Evolutionary conservation across 495 filamentous ascomycete genomes (phyloP).

Genomic region (Trichoderma reesei): DNA sequence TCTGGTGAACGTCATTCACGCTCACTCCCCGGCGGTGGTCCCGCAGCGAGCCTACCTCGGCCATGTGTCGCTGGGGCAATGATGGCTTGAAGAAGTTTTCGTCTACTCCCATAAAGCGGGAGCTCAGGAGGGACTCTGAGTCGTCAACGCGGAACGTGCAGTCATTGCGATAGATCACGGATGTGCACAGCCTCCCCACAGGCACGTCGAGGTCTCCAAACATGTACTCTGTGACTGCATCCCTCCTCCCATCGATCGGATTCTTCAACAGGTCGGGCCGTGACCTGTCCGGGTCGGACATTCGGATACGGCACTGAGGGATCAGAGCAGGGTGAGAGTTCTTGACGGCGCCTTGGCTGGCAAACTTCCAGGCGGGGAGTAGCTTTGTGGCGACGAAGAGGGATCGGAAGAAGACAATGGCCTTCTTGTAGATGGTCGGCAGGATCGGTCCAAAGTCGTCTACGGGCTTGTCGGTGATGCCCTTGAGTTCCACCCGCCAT

Average conservation of each 20-base stretch:
- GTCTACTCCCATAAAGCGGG: slow-evolving; percentile 80
- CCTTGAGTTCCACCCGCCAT: slow-evolving; percentile 74
- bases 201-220: slow-evolving; percentile 79
- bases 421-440: slow-evolving; percentile 91
- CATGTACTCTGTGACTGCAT: slow-evolving; percentile 62
- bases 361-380: slow-evolving; percentile 80
- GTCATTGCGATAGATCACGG: slow-evolving; percentile 74
- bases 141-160: slow-evolving; percentile 89
- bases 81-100: slow-evolving; percentile 79
- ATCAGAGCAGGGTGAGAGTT: slow-evolving; percentile 52
- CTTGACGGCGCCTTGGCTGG: slow-evolving; percentile 58
- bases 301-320: slow-evolving; percentile 69
- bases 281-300: slow-evolving; percentile 40
- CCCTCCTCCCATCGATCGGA: slow-evolving; percentile 56
- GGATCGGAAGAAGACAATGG: slow-evolving; percentile 86
- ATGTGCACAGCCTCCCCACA: slow-evolving; percentile 69
- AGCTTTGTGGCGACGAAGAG: slow-evolving; percentile 78
- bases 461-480: slow-evolving; percentile 11
- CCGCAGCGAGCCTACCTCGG: slow-evolving; percentile 70
- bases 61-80: slow-evolving; percentile 34
- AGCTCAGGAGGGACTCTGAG: slow-evolving; percentile 81
- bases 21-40: slow-evolving; percentile 36
- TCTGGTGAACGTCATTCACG: slow-evolving; percentile 58
- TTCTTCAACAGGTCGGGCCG: slow-evolving; percentile 56
- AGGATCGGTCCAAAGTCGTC: slow-evolving; percentile 61